Percentiles rank a stretch among this genome's conserved stretches.
These are phyloP conservation scores for Talaromyces wortmannii DNA, from an alignment of 495 filamentous ascomycete genomes.

Conservation along the genomic window DNA sequence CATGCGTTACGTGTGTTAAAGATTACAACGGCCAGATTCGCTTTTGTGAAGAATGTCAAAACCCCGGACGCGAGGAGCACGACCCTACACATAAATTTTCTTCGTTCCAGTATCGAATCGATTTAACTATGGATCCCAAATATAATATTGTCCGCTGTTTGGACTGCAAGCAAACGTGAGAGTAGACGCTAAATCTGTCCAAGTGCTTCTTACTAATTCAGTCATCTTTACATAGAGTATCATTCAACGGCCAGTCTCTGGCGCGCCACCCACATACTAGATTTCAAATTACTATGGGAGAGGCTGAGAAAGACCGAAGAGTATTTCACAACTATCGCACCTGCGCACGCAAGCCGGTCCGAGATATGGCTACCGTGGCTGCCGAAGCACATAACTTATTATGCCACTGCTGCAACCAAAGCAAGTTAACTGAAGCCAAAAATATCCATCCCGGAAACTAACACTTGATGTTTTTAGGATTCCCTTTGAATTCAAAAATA, in stretches of 20 bases:
- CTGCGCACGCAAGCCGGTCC: slow-evolving; percentile 2
- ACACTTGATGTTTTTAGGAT: neutral
- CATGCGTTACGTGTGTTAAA: slow-evolving; percentile 2
- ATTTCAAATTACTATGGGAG: slow-evolving; percentile 2
- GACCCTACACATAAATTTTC: slow-evolving; percentile 3
- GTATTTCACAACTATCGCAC: slow-evolving; percentile 2
- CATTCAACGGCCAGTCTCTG: neutral
- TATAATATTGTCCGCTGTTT: slow-evolving; percentile 3
- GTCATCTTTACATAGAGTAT: neutral
- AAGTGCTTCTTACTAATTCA: neutral
- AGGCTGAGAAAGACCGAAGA: slow-evolving; percentile 4
- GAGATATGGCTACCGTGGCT: slow-evolving; percentile 1
- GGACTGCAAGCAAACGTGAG: slow-evolving; percentile 3
- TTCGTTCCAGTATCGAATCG: slow-evolving; percentile 3
- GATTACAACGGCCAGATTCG: slow-evolving; percentile 5
- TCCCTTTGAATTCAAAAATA: neutral
- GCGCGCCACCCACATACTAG: slow-evolving; percentile 1
- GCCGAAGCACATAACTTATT: slow-evolving; percentile 4
- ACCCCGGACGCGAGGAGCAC: neutral
- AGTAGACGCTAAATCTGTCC: neutral
- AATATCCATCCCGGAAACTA: neutral
- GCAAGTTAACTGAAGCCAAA: neutral
- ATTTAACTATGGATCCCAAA: slow-evolving; percentile 1
- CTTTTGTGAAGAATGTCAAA: slow-evolving; percentile 1
- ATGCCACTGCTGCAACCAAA: slow-evolving; percentile 4